Evolutionary conservation across 2,329 filamentous ascomycete genomes (phyloP).

Genomic region (Chaetomiaceae sp.): DNA sequence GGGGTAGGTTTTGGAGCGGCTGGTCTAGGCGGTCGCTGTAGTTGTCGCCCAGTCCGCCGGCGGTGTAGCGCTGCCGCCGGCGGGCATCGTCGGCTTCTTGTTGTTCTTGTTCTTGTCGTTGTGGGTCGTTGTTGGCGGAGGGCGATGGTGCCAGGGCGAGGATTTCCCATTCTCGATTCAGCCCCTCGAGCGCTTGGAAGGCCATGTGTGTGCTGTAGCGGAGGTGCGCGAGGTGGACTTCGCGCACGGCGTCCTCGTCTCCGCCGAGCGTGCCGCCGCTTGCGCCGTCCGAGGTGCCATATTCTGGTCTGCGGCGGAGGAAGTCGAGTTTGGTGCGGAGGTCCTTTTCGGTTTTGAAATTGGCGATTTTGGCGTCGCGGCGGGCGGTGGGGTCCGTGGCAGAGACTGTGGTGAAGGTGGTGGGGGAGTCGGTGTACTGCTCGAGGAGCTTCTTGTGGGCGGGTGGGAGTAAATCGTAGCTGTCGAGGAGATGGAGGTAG

Average conservation of each 20-base stretch:
- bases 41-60: constrained; percentile 22
- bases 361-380: constrained; percentile 78
- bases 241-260: constrained; percentile 80
- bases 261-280: constrained; percentile 60
- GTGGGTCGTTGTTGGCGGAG: not conserved
- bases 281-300: constrained; percentile 50
- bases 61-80: constrained; percentile 28
- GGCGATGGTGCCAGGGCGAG: constrained; percentile 66
- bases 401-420: constrained; percentile 68
- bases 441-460: constrained; percentile 66
- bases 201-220: constrained; percentile 70
- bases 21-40: constrained; percentile 74
- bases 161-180: constrained; percentile 80
- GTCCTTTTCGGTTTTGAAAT: constrained; percentile 80
- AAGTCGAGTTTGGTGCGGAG: constrained; percentile 75
- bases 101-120: too few relatives aligned
- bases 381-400: constrained; percentile 57
- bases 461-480: constrained; percentile 66
- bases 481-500: constrained; percentile 72
- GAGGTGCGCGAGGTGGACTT: constrained; percentile 73
- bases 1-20: constrained; percentile 49
- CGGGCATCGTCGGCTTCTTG: constrained; percentile 41
- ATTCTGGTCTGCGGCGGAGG: constrained; percentile 40
- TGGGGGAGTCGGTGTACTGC: constrained; percentile 66
- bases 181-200: constrained; percentile 81